These are phyloP conservation scores for Termitomyces sp. DNA, from an alignment of 768 basidiomycete species.

Conservation along the genomic window DNA sequence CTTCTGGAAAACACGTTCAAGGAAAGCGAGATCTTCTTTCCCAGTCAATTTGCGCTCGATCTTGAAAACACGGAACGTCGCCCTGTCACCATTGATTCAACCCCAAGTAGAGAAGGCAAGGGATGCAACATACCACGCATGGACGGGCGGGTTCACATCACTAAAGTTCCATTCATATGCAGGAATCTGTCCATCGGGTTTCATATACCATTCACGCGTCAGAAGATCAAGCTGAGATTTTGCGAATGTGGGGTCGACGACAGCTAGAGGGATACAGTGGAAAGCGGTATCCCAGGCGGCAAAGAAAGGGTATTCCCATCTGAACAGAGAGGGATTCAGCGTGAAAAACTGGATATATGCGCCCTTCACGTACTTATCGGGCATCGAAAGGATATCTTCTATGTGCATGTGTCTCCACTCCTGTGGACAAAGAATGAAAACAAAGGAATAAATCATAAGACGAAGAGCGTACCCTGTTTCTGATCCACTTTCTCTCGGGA, in stretches of 20 bases:
- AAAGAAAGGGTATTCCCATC: slow-evolving; percentile 99
- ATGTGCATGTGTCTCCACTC: slow-evolving; percentile 97
- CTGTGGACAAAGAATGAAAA: slow-evolving; percentile 26
- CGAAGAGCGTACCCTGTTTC: slow-evolving; percentile 62
- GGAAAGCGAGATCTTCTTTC: slow-evolving; percentile 82
- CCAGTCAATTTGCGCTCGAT: slow-evolving; percentile 96
- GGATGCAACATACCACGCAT: slow-evolving; percentile 69
- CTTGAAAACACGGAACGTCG: slow-evolving; percentile 98
- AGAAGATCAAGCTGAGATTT: slow-evolving; percentile 97
- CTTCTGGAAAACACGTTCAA: slow-evolving; percentile 99
- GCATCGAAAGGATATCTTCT: slow-evolving; percentile 97
- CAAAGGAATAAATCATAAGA: background rate
- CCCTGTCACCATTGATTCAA: slow-evolving; percentile 40
- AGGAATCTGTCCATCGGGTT: slow-evolving; percentile 97
- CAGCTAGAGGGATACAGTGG: slow-evolving; percentile 95
- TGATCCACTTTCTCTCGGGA: slow-evolving; percentile 74
- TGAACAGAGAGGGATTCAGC: slow-evolving; percentile 20
- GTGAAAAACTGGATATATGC: background rate
- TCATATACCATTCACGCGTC: slow-evolving; percentile 99
- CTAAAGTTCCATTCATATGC: slow-evolving; percentile 99
- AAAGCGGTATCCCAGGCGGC: slow-evolving; percentile 99
- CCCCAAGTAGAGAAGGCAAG: background rate
- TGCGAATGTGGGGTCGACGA: slow-evolving; percentile 92
- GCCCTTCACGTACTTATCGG: slow-evolving; percentile 74
- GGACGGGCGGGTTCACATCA: slow-evolving; percentile 98